Conservation (phyloP, 2,329 filamentous ascomycete genomes). For the Diaporthe nobilis region DNA sequence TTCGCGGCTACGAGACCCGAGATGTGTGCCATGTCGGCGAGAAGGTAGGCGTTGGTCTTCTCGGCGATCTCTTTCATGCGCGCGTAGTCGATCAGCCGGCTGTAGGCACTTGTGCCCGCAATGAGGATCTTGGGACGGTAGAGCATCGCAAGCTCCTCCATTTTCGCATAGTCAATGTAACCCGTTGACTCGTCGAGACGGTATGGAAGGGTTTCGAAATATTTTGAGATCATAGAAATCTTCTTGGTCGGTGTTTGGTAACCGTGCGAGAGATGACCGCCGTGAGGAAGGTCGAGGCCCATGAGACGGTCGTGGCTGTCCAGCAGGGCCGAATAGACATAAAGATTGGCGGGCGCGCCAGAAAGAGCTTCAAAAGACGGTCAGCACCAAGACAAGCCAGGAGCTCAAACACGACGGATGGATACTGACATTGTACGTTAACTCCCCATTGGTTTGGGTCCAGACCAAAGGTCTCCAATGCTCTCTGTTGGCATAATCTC, state of each 20-base stretch:
- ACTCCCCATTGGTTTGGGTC: conserved; percentile 93
- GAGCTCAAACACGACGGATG: conserved; percentile 6
- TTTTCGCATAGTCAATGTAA: conserved; percentile 92
- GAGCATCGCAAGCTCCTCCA: conserved; percentile 87
- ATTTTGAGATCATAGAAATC: conserved; percentile 99
- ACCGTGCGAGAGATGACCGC: conserved; percentile 94
- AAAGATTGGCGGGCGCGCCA: conserved; percentile 81
- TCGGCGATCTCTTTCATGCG: conserved; percentile 92
- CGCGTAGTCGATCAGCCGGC: conserved; percentile 94
- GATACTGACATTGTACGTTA: conserved; percentile 85
- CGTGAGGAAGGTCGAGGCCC: conserved; percentile 96
- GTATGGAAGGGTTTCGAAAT: conserved; percentile 98
- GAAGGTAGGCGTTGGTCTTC: conserved; percentile 91
- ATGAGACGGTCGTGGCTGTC: conserved; percentile 95
- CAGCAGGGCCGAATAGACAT: conserved; percentile 95
- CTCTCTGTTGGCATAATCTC: conserved; percentile 89
- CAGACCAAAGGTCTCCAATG: conserved; percentile 87
- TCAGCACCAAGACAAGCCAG: conserved; percentile 33
- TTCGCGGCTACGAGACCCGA: conserved; percentile 94
- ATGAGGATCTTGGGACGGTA: conserved; percentile 98
- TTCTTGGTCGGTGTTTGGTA: conserved; percentile 96
- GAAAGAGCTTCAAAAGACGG: conserved; percentile 75
- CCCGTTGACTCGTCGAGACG: conserved; percentile 91
- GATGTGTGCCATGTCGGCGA: conserved; percentile 98
- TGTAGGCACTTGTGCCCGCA: conserved; percentile 95